Conservation (phyloP, 495 filamentous ascomycete species). For the Hamigera avellanea region DNA sequence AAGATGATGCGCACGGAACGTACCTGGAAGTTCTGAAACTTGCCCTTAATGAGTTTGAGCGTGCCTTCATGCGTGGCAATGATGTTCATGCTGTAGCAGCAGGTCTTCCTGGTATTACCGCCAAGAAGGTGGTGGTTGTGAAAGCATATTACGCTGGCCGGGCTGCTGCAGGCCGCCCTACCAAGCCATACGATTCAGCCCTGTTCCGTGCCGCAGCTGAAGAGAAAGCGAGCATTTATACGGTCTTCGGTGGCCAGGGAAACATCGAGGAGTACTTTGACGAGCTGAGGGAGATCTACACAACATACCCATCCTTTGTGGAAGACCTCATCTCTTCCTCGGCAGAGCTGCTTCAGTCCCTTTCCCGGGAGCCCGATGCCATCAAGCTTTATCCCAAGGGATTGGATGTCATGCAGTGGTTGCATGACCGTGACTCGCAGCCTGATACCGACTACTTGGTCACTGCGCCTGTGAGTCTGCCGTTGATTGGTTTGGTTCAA, state of each 20-base stretch:
- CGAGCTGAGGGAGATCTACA: constrained; percentile 82
- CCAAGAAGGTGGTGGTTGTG: constrained; percentile 82
- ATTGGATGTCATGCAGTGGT: constrained; percentile 85
- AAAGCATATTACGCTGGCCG: constrained; percentile 84
- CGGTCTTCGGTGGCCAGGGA: constrained; percentile 95
- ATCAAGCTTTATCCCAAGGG: constrained; percentile 96
- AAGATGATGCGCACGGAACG: constrained; percentile 74
- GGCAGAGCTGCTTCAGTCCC: constrained; percentile 66
- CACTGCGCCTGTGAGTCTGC: constrained; percentile 93
- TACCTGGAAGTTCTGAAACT: constrained; percentile 83
- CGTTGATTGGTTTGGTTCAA: constrained; percentile 90
- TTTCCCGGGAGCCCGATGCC: constrained; percentile 77
- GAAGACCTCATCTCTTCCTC: constrained; percentile 70
- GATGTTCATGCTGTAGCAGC: constrained; percentile 88
- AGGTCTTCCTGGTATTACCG: constrained; percentile 70
- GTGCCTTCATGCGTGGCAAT: constrained; percentile 86
- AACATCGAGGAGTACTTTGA: constrained; percentile 99
- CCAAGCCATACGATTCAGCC: constrained; percentile 84
- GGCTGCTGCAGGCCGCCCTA: constrained; percentile 65
- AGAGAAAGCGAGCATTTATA: constrained; percentile 66
- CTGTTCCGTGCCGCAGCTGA: constrained; percentile 81
- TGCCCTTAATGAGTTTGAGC: constrained; percentile 87
- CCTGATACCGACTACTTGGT: constrained; percentile 94
- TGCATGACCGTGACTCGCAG: constrained; percentile 73
- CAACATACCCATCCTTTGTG: constrained; percentile 80